A percentile compares a stretch with the other conserved stretches of the same genome.
Evolutionary conservation across 2,329 filamentous ascomycete species (phyloP).

Genomic region (Leptographium wingfieldii): DNA sequence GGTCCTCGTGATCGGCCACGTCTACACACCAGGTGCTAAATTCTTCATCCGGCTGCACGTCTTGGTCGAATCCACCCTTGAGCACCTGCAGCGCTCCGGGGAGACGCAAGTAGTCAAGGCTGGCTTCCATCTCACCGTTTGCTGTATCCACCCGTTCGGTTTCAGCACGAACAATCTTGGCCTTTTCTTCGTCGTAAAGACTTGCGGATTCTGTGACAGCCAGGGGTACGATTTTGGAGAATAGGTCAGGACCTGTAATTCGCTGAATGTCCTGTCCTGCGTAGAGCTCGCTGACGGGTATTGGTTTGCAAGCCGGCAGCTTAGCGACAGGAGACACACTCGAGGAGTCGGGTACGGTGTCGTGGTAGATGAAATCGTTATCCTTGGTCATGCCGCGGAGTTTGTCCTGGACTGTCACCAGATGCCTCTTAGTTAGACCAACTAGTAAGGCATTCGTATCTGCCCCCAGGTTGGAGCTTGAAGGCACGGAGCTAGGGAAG

Average conservation of each 20-base stretch:
- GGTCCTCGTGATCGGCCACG: slow-evolving; percentile 72
- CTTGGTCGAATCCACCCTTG: slow-evolving; percentile 85
- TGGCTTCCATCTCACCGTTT: slow-evolving; percentile 91
- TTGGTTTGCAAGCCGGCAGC: slow-evolving; percentile 88
- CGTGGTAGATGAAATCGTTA: slow-evolving; percentile 98
- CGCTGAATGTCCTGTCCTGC: slow-evolving; percentile 94
- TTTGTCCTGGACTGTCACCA: slow-evolving; percentile 69
- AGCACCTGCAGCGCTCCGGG: slow-evolving; percentile 81
- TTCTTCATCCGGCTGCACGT: slow-evolving; percentile 76
- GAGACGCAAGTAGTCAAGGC: slow-evolving; percentile 82
- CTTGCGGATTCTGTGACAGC: slow-evolving; percentile 94
- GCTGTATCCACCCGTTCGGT: slow-evolving; percentile 86
- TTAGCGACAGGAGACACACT: slow-evolving; percentile 74
- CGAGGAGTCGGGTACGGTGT: slow-evolving; percentile 76
- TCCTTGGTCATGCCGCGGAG: slow-evolving; percentile 69
- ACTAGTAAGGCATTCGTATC: slow-evolving; percentile 63
- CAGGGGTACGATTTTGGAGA: slow-evolving; percentile 91
- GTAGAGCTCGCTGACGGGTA: slow-evolving; percentile 92
- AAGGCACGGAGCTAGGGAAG: slow-evolving; percentile 68
- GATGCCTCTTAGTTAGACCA: slow-evolving; percentile 77
- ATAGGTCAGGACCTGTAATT: slow-evolving; percentile 93
- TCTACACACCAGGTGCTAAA: slow-evolving; percentile 93
- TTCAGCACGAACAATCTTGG: slow-evolving; percentile 85
- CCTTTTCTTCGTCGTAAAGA: slow-evolving; percentile 96
- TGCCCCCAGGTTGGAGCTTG: slow-evolving; percentile 69